Conservation (phyloP, 2,329 filamentous ascomycete species). For the Aaosphaeria pasadenensis region DNA sequence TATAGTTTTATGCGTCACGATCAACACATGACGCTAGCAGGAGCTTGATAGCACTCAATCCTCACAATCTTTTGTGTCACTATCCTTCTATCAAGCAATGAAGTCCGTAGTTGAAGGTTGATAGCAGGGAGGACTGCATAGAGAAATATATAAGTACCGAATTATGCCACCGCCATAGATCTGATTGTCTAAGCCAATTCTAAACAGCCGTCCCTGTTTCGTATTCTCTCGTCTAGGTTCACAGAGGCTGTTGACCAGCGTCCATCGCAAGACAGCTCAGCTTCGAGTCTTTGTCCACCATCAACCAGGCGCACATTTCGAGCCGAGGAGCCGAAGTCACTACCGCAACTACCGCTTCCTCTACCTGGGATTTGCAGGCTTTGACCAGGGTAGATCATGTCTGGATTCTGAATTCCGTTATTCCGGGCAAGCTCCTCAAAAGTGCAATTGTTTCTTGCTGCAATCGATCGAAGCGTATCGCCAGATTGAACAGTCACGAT, state of each 20-base stretch:
- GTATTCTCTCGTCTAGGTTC: conserved; percentile 5
- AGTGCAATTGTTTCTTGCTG: conserved; percentile 19
- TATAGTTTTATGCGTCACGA: too few relatives aligned
- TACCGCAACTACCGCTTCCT: conserved; percentile 11
- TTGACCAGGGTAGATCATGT: conserved; percentile 27
- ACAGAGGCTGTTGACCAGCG: conserved; percentile 17
- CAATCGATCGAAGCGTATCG: conserved; percentile 26
- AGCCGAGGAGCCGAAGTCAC: conserved; percentile 19
- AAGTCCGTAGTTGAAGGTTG: too few relatives aligned
- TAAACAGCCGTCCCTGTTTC: background rate
- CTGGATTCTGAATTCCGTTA: conserved; percentile 23
- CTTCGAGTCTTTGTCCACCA: conserved; percentile 20
- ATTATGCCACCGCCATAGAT: background rate
- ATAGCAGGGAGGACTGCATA: too few relatives aligned
- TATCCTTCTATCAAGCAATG: too few relatives aligned
- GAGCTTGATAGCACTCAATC: too few relatives aligned
- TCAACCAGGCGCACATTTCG: conserved; percentile 17
- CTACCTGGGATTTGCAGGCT: conserved; percentile 18
- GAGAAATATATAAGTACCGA: background rate
- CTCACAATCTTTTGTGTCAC: too few relatives aligned
- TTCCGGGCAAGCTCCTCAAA: conserved; percentile 22
- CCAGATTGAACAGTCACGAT: conserved; percentile 22
- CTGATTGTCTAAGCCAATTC: background rate
- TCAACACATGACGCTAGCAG: too few relatives aligned
- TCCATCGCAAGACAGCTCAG: conserved; percentile 14